Percentiles rank a stretch among this genome's conserved stretches.
These are phyloP conservation scores for Coemansia guatemalensis DNA, from an alignment of 192 early-diverging fungal species.

Conservation along the genomic window DNA sequence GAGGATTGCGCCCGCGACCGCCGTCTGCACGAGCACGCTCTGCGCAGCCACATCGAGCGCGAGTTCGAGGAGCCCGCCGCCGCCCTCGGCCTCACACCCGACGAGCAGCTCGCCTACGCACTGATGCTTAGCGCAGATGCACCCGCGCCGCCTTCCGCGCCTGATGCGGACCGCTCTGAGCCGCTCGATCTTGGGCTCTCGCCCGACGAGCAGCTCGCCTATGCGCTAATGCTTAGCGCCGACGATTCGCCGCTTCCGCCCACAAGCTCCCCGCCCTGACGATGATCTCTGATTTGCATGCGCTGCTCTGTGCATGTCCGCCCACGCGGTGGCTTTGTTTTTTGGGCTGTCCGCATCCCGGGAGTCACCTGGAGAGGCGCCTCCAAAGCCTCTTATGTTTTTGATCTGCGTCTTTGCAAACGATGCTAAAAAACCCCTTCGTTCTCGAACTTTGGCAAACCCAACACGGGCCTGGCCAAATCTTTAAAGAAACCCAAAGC, in stretches of 20 bases:
- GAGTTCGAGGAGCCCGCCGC: conserved; percentile 22
- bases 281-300: background rate
- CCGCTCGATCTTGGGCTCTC: conserved; percentile 17
- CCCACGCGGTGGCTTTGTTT: background rate
- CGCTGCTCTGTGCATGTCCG: background rate
- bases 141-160: background rate
- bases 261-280: background rate
- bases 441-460: background rate
- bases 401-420: background rate
- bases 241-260: background rate
- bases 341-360: background rate
- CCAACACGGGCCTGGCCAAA: background rate
- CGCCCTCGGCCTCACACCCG: conserved; percentile 27
- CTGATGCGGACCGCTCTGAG: background rate
- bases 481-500: background rate
- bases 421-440: background rate
- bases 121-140: conserved; percentile 21
- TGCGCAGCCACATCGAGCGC: conserved; percentile 18
- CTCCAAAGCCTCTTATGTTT: background rate
- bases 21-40: conserved; percentile 17
- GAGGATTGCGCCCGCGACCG: conserved; percentile 3
- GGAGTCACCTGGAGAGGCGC: background rate
- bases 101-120: conserved; percentile 45
- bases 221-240: conserved; percentile 15
- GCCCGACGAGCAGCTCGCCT: conserved; percentile 29